Evolutionary conservation across 2,329 filamentous ascomycete genomes (phyloP), one percentile per base, ranked within the genome.

Genomic region (Phaeosphaeria sp.): DNA sequence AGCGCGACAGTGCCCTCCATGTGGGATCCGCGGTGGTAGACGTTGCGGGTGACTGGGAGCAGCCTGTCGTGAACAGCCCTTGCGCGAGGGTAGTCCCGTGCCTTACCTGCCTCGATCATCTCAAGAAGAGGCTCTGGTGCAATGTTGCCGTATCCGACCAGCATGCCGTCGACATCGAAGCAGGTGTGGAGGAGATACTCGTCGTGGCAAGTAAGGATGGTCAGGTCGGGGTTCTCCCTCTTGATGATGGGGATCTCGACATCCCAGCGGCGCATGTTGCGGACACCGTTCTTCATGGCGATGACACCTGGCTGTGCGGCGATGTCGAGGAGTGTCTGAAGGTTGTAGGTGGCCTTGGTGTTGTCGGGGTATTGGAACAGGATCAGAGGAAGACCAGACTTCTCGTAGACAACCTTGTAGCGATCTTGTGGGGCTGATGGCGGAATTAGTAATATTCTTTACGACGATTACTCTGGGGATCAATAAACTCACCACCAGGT

Each of bases 261-360:
- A 51, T 85, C 83, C 83, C 83, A 85, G 18, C 83, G 80, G n/a
- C 81, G 78, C 83, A 85, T 84, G 69, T 85, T 84, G 52, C 83
- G 79, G 9, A 85, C 83, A 20, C 83, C 83, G 59, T 84, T 85
- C 78, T 85, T 85, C 82, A 85, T 85, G 17, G 83, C 83, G 46
- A 85, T 83, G 6, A 83, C 81, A 25, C 83, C 82, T 1, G 82
- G 83, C 33, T 77, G 81, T 7, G 82, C 83, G 2, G 82, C 76
- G 52, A 84, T 84, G 50, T 85, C 82, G 2, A 85, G 78, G 61
- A 84, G 78, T 0, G 82, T 85, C 60, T 84, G 77, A 21, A 85
- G 74, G 60, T 71, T 82, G 66, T 84, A 84, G 1, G 79, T 83
- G 3, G 82, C 81, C 68, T 84, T 84, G 18, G 82, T 84, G 70